Conservation (phyloP, 1,139 yeast species). For the Blastobotrys persicus region DNA sequence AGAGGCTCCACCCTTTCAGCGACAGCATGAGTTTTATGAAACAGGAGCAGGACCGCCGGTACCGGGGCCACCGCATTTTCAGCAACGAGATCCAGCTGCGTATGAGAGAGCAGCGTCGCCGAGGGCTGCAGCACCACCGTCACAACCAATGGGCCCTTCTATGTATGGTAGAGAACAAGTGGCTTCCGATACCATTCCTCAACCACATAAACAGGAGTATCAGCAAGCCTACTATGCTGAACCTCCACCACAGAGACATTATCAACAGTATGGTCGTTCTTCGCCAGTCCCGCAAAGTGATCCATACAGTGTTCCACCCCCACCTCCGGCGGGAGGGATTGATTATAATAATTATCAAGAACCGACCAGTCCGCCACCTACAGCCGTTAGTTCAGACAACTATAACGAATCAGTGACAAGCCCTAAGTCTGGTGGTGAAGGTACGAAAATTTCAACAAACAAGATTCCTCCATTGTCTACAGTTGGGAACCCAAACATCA, state of each 20-base stretch:
- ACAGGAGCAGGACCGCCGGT: too few species aligned
- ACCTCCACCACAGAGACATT: conserved; percentile 1
- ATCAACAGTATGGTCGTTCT: conserved; percentile 4
- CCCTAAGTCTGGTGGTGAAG: conserved; percentile 11
- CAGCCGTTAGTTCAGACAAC: conserved; percentile 20
- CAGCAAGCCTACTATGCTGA: too few species aligned
- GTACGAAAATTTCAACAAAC: conserved; percentile 28
- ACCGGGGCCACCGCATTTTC: too few species aligned
- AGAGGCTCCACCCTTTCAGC: conserved; percentile 10
- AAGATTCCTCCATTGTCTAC: conserved; percentile 29
- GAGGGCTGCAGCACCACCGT: neutral
- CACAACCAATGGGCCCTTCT: too few species aligned
- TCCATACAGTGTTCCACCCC: neutral
- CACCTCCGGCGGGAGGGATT: neutral
- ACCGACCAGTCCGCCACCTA: conserved; percentile 22
- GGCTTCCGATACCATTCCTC: conserved; percentile 1
- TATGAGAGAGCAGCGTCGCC: conserved; percentile 6
- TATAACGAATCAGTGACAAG: conserved; percentile 11
- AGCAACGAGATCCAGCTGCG: neutral
- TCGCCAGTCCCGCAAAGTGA: conserved; percentile 4
- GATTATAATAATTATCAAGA: conserved; percentile 7
- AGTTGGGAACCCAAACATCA: conserved; percentile 22
- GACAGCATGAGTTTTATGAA: too few species aligned
- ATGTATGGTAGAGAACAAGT: too few species aligned
- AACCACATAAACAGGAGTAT: neutral